Conservation (phyloP, 306 rosid genomes). For the Sicyos baderoa region DNA sequence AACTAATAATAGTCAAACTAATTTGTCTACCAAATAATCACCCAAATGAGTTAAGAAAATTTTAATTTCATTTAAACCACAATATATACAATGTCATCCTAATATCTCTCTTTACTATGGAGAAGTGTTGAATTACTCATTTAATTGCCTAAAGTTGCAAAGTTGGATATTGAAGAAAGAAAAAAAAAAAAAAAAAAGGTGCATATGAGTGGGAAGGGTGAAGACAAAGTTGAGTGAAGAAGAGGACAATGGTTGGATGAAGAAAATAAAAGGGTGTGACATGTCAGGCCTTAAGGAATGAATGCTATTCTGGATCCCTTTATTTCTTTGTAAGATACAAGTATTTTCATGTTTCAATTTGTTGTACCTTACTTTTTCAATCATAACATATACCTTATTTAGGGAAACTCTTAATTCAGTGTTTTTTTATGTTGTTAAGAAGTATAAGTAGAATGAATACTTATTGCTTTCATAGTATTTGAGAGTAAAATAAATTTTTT, state of each 20-base stretch:
- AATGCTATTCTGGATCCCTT: not conserved
- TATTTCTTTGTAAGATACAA: not conserved
- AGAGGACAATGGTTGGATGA: slow-evolving; percentile 2
- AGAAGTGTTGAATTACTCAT: not conserved
- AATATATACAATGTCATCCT: not conserved
- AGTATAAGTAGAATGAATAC: too few relatives aligned
- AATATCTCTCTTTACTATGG: too few relatives aligned
- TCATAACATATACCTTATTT: not conserved
- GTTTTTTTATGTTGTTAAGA: too few relatives aligned
- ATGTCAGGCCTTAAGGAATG: slow-evolving; percentile 7
- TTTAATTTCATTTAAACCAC: not conserved
- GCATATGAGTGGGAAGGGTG: not conserved
- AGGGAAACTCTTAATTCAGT: not conserved
- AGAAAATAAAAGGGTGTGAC: slow-evolving; percentile 8
- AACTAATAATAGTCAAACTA: not conserved
- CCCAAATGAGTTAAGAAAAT: too few relatives aligned
- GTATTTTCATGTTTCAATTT: not conserved
- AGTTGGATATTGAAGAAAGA: not conserved
- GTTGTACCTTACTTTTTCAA: not conserved
- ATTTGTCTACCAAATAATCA: not conserved
- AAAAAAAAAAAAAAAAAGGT: not conserved
- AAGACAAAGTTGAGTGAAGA: slow-evolving; percentile 16
- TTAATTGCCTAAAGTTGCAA: not conserved
- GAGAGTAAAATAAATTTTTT: too few relatives aligned
- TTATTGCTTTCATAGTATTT: too few relatives aligned